phyloP scores from a whole-genome alignment of 805 yeast species.

The Wickerhamiella lipophila region DNA sequence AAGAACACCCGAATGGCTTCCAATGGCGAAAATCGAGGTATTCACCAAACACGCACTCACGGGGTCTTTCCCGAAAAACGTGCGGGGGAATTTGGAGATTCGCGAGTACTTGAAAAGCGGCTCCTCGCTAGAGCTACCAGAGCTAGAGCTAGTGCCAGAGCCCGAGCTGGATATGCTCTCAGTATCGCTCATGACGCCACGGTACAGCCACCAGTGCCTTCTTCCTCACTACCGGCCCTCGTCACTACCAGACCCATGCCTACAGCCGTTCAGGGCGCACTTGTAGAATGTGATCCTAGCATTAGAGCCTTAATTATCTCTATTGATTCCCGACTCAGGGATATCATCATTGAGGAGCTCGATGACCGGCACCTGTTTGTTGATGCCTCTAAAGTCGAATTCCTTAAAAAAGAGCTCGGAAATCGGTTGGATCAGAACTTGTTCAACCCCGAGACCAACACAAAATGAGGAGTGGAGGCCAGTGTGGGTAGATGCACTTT shows the following conservation, averaged over 20 bases:
- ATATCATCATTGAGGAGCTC: constrained; percentile 63
- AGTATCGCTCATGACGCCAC: constrained; percentile 2
- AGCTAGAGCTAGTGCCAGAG: background rate
- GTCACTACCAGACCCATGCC: no score
- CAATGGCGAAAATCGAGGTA: constrained; percentile 57
- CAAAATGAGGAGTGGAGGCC: background rate
- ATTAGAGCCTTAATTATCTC: constrained; percentile 73
- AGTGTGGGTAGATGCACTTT: no score
- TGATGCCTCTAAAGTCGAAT: constrained; percentile 62
- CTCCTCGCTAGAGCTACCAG: constrained; percentile 29
- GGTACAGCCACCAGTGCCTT: no score
- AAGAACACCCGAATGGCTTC: constrained; percentile 77
- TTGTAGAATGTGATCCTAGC: constrained; percentile 67
- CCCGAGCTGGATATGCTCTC: background rate
- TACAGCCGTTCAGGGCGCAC: constrained; percentile 25
- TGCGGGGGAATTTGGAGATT: constrained; percentile 50
- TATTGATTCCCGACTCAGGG: constrained; percentile 64
- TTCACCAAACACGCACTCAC: constrained; percentile 56
- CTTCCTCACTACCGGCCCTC: no score
- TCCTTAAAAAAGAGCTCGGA: constrained; percentile 66
- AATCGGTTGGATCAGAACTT: constrained; percentile 67
- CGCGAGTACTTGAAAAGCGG: constrained; percentile 69
- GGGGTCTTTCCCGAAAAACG: constrained; percentile 63
- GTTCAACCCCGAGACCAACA: constrained; percentile 61
- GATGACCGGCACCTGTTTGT: constrained; percentile 86